Evolutionary conservation across 805 yeast genomes (phyloP), one percentile per base, ranked within the genome.

Genomic region (Ogataea henricii): DNA sequence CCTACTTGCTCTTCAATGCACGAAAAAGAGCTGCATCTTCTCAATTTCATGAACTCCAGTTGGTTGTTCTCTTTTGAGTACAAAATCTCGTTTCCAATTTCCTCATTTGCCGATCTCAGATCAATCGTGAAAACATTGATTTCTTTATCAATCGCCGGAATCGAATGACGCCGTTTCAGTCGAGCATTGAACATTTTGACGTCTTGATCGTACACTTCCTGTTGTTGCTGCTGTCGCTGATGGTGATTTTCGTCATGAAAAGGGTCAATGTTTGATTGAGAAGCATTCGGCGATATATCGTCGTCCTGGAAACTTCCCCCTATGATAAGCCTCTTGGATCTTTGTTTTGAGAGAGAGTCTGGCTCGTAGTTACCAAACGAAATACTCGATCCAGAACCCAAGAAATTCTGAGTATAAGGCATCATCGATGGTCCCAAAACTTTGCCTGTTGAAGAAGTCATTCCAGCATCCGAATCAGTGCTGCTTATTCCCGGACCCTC

Each of bases 121-220:
- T 62, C 64, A 16, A 71, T 51, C 4, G 63, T 59, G 33, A 58
- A 47, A 1, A 57, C 42, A 43, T 64, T 70, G 10, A 72, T 29
- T 23, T 73, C 79, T 2, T 55, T 42, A 13, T 56, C 45, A 8
- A 68, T 49, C 5, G 62, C 61, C 1, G 79, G 79, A 37, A 67
- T 63, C n/a, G 78, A 70, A 16, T 62, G 59, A 41, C 79, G 60
- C 56, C 79, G 55, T 13, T 61, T 58, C 18, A 70, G 34, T 16
- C 69, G 48, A 4, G 47, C 30, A 30, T 56, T 55, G 46, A 65
- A 65, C 6, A 38, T 10, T 3, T 38, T 26, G 16, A 54, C 58
- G 27, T 63, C 60, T 6, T 23, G 18, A 40, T 60, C 63, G 22
- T 52, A 46, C 12, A 25, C 41, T 35, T 36, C 49, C 9, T 18